Percentiles rank a stretch among this genome's conserved stretches.
phyloP scores from a whole-genome alignment of 2,329 filamentous ascomycete genomes.

The Penicillium griseofulvum region DNA sequence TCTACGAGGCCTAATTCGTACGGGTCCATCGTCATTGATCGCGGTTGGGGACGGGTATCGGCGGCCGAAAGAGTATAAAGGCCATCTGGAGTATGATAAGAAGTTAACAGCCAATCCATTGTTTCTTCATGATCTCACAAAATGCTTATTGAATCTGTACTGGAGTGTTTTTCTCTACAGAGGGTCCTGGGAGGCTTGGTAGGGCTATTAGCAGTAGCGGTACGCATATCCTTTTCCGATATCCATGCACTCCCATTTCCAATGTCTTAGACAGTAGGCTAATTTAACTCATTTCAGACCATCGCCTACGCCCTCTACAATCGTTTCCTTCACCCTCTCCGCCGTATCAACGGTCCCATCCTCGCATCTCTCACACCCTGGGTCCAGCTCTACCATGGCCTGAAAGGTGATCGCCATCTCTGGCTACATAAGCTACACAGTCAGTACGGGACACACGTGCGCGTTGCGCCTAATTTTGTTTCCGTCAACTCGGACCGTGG shows the following conservation, averaged over 20 bases:
- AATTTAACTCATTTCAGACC: conserved; percentile 17
- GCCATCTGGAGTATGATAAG: not conserved
- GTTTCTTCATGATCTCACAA: conserved; percentile 6
- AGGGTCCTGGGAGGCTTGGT: conserved; percentile 15
- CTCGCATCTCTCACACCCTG: conserved; percentile 39
- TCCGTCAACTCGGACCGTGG: conserved; percentile 72
- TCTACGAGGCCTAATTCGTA: not conserved
- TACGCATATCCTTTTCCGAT: conserved; percentile 11
- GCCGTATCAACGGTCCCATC: conserved; percentile 31
- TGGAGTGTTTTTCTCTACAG: conserved; percentile 19
- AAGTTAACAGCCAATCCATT: not conserved
- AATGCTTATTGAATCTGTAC: conserved; percentile 25
- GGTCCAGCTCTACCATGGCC: conserved; percentile 70
- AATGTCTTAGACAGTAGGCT: not conserved
- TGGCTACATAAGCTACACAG: conserved; percentile 69
- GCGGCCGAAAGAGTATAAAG: conserved; percentile 17
- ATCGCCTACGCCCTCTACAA: conserved; percentile 34
- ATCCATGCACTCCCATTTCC: not conserved
- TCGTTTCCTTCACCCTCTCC: conserved; percentile 37
- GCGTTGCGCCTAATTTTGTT: conserved; percentile 73
- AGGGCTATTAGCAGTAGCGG: conserved; percentile 19
- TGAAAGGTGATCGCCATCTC: conserved; percentile 71
- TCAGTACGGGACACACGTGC: conserved; percentile 67
- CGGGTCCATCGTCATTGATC: conserved; percentile 15
- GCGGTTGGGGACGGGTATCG: conserved; percentile 26